phyloP scores from a whole-genome alignment of 768 basidiomycete species.

The Candolleomyces aberdarensis region DNA sequence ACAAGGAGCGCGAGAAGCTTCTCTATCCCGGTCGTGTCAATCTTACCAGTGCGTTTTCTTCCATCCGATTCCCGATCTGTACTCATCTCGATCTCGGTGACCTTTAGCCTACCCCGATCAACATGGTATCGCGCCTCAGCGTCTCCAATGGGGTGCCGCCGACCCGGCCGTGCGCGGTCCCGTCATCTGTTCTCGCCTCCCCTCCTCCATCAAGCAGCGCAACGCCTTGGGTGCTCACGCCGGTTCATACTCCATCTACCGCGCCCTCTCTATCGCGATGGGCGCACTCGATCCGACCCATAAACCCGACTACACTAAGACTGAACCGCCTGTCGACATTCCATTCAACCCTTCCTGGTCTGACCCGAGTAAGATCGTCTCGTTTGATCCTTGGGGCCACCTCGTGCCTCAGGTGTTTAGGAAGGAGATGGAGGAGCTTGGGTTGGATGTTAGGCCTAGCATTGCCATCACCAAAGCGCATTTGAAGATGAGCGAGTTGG shows the following conservation, averaged over 20 bases:
- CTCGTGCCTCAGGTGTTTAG: slow-evolving; percentile 72
- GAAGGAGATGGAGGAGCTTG: slow-evolving; percentile 55
- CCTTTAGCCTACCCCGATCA: slow-evolving; percentile 85
- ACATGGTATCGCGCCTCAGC: slow-evolving; percentile 78
- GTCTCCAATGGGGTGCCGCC: slow-evolving; percentile 78
- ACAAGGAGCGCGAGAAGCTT: slow-evolving; percentile 68
- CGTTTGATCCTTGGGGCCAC: slow-evolving; percentile 94
- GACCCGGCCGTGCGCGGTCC: slow-evolving; percentile 72
- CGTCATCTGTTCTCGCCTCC: slow-evolving; percentile 83
- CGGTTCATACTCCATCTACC: slow-evolving; percentile 93
- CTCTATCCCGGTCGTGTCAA: slow-evolving; percentile 83
- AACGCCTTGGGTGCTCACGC: slow-evolving; percentile 94
- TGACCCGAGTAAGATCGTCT: slow-evolving; percentile 77
- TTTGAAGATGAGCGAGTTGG: slow-evolving; percentile 92
- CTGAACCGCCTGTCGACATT: slow-evolving; percentile 81
- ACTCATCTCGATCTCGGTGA: not conserved
- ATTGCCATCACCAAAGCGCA: slow-evolving; percentile 93
- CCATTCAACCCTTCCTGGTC: slow-evolving; percentile 78
- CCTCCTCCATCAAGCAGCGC: slow-evolving; percentile 80
- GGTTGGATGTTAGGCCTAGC: slow-evolving; percentile 85
- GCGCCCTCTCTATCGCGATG: slow-evolving; percentile 90
- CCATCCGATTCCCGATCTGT: not conserved
- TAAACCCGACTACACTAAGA: slow-evolving; percentile 78
- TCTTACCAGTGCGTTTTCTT: slow-evolving; percentile 66
- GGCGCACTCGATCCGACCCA: slow-evolving; percentile 74